phyloP scores from a whole-genome alignment of 768 basidiomycete genomes.

The Pluteus cervinus region DNA sequence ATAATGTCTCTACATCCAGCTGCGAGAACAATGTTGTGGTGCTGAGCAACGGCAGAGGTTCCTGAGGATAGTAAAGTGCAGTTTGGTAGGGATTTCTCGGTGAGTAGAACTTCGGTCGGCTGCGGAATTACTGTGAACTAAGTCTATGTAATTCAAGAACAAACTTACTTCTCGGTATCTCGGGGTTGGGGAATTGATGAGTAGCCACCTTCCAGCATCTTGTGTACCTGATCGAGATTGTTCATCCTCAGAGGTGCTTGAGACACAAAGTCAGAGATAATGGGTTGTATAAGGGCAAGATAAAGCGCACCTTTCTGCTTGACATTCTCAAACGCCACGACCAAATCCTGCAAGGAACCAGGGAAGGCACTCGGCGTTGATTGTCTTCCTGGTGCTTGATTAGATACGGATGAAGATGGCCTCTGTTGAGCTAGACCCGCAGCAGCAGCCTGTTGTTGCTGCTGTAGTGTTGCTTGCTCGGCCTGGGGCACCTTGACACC shows the following conservation, averaged over 20 bases:
- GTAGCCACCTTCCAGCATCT: constrained; percentile 90
- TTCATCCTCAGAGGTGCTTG: constrained; percentile 75
- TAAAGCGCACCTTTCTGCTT: constrained; percentile 82
- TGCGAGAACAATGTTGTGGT: constrained; percentile 83
- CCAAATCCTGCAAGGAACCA: constrained; percentile 85
- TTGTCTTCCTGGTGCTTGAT: constrained; percentile 34
- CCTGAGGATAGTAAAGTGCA: constrained; percentile 92
- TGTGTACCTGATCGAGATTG: constrained; percentile 86
- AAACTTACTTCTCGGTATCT: constrained; percentile 86
- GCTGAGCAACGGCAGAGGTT: constrained; percentile 73
- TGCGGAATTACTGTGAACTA: constrained; percentile 7
- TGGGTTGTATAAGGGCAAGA: background rate
- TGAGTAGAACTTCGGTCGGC: constrained; percentile 93
- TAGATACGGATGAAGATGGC: constrained; percentile 44
- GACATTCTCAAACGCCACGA: constrained; percentile 90
- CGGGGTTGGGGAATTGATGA: constrained; percentile 84
- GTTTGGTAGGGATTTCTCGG: constrained; percentile 89
- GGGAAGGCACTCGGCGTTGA: constrained; percentile 65
- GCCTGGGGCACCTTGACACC: constrained; percentile 54
- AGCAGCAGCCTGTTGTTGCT: constrained; percentile 27
- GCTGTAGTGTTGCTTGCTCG: constrained; percentile 33
- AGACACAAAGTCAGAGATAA: constrained; percentile 3
- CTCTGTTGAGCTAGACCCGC: constrained; percentile 46
- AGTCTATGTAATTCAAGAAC: constrained; percentile 2
- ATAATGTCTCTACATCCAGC: constrained; percentile 94